A percentile compares a stretch with the other conserved stretches of the same genome.
Conservation (phyloP, 73 alveolate genomes). For the Uronychia binucleata region DNA sequence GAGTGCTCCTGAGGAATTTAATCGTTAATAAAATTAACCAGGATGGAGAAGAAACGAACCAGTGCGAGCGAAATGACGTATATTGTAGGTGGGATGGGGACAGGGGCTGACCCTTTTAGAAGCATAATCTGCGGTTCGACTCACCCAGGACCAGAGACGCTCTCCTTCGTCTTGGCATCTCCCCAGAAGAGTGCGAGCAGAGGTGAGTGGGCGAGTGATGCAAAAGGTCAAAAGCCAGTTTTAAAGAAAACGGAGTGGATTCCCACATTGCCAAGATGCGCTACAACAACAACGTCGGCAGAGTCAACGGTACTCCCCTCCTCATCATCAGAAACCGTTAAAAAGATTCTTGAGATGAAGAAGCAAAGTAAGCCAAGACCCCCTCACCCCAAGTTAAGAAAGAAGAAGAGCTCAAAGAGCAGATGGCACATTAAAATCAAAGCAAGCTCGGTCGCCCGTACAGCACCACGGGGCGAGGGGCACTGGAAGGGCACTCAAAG, state of each 20-base stretch:
- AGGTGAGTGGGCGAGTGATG: too few species aligned
- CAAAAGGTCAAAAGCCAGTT: not conserved
- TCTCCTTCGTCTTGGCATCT: not conserved
- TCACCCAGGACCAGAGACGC: not conserved
- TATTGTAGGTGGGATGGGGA: not conserved
- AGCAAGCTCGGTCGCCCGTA: not conserved
- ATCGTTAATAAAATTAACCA: not conserved
- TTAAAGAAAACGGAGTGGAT: not conserved
- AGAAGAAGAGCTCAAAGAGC: not conserved
- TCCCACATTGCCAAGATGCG: not conserved
- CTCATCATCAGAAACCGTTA: not conserved
- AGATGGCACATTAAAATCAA: not conserved
- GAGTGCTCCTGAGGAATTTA: too few species aligned
- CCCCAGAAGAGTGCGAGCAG: not conserved
- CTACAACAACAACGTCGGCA: not conserved
- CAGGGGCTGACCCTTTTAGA: not conserved
- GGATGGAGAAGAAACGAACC: not conserved
- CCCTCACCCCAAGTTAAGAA: not conserved
- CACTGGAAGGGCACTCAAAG: not conserved
- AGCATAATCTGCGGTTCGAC: not conserved
- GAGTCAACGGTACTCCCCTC: not conserved
- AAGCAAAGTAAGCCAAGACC: not conserved
- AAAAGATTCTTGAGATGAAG: not conserved
- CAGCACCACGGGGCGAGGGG: not conserved
- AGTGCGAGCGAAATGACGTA: not conserved